Evolutionary conservation across 169 alveolate genomes (phyloP).

Genomic region (Babesia bigemina): DNA sequence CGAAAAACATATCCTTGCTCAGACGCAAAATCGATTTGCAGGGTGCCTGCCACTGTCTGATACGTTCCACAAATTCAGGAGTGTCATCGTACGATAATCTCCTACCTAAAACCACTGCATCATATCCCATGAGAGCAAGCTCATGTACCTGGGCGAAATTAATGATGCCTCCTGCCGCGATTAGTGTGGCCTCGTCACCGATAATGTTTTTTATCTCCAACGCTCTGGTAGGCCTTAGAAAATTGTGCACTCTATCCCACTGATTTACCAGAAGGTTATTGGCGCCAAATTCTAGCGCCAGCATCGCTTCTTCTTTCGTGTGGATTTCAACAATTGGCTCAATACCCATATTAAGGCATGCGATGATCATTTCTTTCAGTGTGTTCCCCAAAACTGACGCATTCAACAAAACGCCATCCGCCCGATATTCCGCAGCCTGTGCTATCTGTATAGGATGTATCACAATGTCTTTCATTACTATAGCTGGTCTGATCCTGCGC

Average conservation of each 20-base stretch:
- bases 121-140: slow-evolving; percentile 78
- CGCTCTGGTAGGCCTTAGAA: slow-evolving; percentile 73
- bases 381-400: slow-evolving; percentile 68
- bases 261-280: slow-evolving; percentile 71
- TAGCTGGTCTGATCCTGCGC: slow-evolving; percentile 75
- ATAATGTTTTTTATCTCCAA: slow-evolving; percentile 69
- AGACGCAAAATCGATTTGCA: slow-evolving; percentile 46
- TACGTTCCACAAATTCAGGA: slow-evolving; percentile 60
- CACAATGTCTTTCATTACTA: slow-evolving; percentile 77
- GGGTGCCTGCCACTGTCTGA: slow-evolving; percentile 76
- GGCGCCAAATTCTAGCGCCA: slow-evolving; percentile 69
- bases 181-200: slow-evolving; percentile 69
- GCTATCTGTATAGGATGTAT: slow-evolving; percentile 80
- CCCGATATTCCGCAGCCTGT: slow-evolving; percentile 77
- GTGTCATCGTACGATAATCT: slow-evolving; percentile 65
- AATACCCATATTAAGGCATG: slow-evolving; percentile 74
- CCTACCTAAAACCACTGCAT: slow-evolving; percentile 75
- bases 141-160: slow-evolving; percentile 67
- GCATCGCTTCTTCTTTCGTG: slow-evolving; percentile 71
- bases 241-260: slow-evolving; percentile 72
- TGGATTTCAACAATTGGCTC: slow-evolving; percentile 82
- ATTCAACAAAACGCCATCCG: slow-evolving; percentile 80
- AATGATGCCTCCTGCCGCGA: slow-evolving; percentile 72
- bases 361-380: slow-evolving; percentile 65
- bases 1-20: slow-evolving; percentile 56